Conservation (phyloP, 179 eudicot genomes). For the Silene noctiflora region DNA sequence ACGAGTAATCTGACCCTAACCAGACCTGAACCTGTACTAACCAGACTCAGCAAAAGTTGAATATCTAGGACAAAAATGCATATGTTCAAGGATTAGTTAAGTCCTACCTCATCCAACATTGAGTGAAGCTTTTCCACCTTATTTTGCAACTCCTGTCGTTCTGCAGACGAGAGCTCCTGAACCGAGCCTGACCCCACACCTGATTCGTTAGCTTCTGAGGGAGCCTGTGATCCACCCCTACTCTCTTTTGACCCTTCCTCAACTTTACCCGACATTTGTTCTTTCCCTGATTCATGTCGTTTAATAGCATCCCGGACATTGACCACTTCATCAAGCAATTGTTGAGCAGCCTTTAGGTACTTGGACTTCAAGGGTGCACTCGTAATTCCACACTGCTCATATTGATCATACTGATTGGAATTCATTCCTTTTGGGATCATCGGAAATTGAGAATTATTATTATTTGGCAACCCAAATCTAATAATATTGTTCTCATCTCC, state of each 20-base stretch:
- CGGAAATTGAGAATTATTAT: constrained; percentile 30
- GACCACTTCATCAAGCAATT: constrained; percentile 54
- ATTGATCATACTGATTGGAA: constrained; percentile 27
- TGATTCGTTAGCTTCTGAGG: constrained; percentile 29
- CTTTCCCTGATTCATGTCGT: constrained; percentile 38
- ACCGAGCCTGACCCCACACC: constrained; percentile 30
- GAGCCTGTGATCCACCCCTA: constrained; percentile 31
- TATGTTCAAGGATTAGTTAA: background rate
- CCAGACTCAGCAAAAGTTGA: background rate
- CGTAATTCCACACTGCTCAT: constrained; percentile 39
- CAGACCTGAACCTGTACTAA: background rate
- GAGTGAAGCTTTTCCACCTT: constrained; percentile 54
- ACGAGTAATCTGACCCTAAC: too few relatives aligned
- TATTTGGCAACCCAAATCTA: constrained; percentile 34
- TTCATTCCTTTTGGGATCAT: constrained; percentile 28
- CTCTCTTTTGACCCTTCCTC: constrained; percentile 36
- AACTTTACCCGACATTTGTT: constrained; percentile 29
- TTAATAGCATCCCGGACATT: constrained; percentile 46
- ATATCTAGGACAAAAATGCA: too few relatives aligned
- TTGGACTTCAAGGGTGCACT: constrained; percentile 34
- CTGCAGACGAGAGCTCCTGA: constrained; percentile 47
- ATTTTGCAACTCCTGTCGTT: constrained; percentile 49
- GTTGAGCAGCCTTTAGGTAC: constrained; percentile 53
- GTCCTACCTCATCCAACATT: constrained; percentile 63
- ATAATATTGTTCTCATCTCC: constrained; percentile 33